phyloP scores from a whole-genome alignment of 1,284 basidiomycete species.

The Naganishia cerealis region DNA sequence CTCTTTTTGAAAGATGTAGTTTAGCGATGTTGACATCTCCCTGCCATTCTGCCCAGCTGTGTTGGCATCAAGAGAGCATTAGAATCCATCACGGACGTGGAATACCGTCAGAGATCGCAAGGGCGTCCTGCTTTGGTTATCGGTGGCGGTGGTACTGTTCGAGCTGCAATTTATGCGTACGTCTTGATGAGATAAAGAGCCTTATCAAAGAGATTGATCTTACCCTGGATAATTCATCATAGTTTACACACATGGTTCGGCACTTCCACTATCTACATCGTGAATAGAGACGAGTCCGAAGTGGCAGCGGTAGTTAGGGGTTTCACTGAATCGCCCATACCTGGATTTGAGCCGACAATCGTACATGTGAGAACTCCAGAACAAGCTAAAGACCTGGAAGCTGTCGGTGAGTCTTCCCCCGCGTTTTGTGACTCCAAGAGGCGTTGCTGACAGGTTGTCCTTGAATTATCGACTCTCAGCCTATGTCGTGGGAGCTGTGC shows the following conservation, averaged over 20 bases:
- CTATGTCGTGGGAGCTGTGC: conserved; percentile 22
- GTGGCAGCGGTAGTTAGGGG: conserved; percentile 20
- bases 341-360: conserved; percentile 22
- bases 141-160: conserved; percentile 81
- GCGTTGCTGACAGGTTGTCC: not conserved
- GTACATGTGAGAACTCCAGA: conserved; percentile 14
- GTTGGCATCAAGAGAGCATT: conserved; percentile 18
- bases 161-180: conserved; percentile 77
- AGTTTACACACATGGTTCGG: conserved; percentile 39
- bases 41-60: conserved; percentile 25
- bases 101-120: conserved; percentile 6
- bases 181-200: not conserved
- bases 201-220: not conserved
- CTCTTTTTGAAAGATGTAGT: conserved; percentile 51
- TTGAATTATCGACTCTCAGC: not conserved
- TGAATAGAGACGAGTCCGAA: conserved; percentile 61
- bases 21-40: not conserved
- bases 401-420: conserved; percentile 2
- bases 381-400: conserved; percentile 9
- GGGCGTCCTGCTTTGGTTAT: conserved; percentile 65
- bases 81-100: conserved; percentile 1
- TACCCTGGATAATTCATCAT: not conserved
- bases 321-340: conserved; percentile 24
- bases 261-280: conserved; percentile 69
- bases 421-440: not conserved